Evolutionary conservation across 768 basidiomycete species (phyloP).

Genomic region (Termitomyces sp.): DNA sequence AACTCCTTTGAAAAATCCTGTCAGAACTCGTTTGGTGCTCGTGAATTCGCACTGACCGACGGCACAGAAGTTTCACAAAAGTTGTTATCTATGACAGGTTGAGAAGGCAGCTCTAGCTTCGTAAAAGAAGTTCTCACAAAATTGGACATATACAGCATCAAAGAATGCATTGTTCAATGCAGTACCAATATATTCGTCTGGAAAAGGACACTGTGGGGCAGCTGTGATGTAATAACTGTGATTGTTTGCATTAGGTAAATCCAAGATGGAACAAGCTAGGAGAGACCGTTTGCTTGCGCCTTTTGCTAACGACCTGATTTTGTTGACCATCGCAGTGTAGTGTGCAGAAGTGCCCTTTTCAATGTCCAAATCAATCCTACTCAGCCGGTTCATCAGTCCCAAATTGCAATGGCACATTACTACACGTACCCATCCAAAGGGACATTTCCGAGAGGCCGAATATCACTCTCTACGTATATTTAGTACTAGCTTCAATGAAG

Average conservation of each 20-base stretch:
- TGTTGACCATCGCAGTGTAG: slow-evolving; percentile 49
- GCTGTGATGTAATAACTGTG: slow-evolving; percentile 60
- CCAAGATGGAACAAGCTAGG: background rate
- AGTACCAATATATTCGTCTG: slow-evolving; percentile 56
- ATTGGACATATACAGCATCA: slow-evolving; percentile 71
- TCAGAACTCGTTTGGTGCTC: background rate
- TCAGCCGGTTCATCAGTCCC: background rate
- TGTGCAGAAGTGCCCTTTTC: slow-evolving; percentile 52
- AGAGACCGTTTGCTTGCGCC: slow-evolving; percentile 44
- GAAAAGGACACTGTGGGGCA: slow-evolving; percentile 64
- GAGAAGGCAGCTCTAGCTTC: background rate
- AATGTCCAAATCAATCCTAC: slow-evolving; percentile 66
- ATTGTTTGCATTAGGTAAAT: background rate
- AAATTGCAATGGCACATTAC: background rate
- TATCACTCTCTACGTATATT: slow-evolving; percentile 26
- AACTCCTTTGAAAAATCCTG: slow-evolving; percentile 30
- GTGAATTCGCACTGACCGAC: slow-evolving; percentile 21
- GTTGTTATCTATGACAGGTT: slow-evolving; percentile 42
- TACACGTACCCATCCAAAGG: slow-evolving; percentile 61
- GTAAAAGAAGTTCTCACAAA: slow-evolving; percentile 33
- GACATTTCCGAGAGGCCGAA: slow-evolving; percentile 63
- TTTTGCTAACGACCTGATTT: slow-evolving; percentile 43
- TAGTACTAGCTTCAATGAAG: background rate
- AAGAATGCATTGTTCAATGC: slow-evolving; percentile 57
- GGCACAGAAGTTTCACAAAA: slow-evolving; percentile 42